Evolutionary conservation across 305 asterid genomes (phyloP).

Genomic region (Fraxinus platypoda): DNA sequence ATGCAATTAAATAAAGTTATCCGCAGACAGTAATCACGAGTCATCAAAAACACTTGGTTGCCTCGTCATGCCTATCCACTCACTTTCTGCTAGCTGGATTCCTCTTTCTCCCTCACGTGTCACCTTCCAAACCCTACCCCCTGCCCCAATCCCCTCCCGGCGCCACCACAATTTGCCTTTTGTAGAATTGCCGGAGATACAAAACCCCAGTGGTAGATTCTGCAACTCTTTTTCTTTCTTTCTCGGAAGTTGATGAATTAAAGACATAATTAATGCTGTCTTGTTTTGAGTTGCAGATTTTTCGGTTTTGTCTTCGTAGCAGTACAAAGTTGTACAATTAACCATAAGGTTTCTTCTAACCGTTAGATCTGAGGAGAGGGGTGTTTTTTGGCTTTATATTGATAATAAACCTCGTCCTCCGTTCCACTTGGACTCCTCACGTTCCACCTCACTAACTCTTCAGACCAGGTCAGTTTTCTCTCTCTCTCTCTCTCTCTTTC

Average conservation of each 20-base stretch:
- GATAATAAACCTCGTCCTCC: conserved; percentile 21
- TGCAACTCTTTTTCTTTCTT: not conserved
- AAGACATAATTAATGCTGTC: not conserved
- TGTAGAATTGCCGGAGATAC: conserved; percentile 2
- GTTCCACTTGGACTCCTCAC: conserved; percentile 32
- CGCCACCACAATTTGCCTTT: not conserved
- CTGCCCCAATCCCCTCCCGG: conserved; percentile 10
- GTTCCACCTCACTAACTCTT: conserved; percentile 35
- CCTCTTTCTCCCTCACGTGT: conserved; percentile 46
- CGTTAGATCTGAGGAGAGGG: conserved; percentile 23
- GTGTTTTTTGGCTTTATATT: conserved; percentile 12
- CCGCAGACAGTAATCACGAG: conserved; percentile 19
- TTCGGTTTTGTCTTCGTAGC: not conserved
- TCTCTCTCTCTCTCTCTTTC: not conserved
- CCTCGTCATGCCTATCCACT: conserved; percentile 49
- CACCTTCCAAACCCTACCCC: conserved; percentile 36
- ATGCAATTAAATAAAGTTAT: conserved; percentile 30
- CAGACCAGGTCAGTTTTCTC: conserved; percentile 33
- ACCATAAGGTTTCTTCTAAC: conserved; percentile 12
- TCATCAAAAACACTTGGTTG: conserved; percentile 25
- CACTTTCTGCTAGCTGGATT: conserved; percentile 36
- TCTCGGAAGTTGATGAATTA: not conserved
- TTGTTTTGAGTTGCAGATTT: conserved; percentile 9
- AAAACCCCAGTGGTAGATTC: not conserved
- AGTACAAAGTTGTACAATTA: not conserved